These are phyloP conservation scores for Botrytis tulipae DNA, from an alignment of 2,329 filamentous ascomycete genomes.

Conservation along the genomic window DNA sequence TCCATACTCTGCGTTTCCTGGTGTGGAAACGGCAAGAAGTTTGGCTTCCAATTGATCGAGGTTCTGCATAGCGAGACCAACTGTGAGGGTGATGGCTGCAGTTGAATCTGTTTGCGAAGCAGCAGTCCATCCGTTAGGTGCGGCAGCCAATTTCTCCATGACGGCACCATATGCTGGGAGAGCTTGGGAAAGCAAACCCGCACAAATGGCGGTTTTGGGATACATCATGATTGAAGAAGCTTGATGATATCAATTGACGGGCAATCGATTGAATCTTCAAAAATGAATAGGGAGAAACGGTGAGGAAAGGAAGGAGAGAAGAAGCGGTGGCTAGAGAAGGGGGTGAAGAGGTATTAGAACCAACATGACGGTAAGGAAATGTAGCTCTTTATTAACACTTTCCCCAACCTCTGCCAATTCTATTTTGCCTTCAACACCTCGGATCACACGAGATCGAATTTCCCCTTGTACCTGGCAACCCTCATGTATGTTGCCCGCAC, in stretches of 20 bases:
- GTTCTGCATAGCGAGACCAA: slow-evolving; percentile 47
- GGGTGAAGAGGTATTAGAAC: background rate
- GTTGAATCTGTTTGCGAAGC: slow-evolving; percentile 13
- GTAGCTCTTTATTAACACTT: background rate
- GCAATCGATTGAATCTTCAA: background rate
- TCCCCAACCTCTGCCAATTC: background rate
- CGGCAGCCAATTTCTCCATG: slow-evolving; percentile 23
- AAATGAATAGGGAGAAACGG: background rate
- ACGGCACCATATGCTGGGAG: slow-evolving; percentile 11
- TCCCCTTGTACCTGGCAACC: background rate
- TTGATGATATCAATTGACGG: background rate
- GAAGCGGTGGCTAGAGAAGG: background rate
- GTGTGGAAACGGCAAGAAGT: slow-evolving; percentile 47
- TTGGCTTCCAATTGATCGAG: slow-evolving; percentile 46
- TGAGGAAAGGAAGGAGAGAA: background rate
- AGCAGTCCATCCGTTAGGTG: slow-evolving; percentile 28
- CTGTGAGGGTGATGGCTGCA: slow-evolving; percentile 29
- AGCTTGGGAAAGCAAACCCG: slow-evolving; percentile 19
- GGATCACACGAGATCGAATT: background rate
- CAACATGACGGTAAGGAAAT: background rate
- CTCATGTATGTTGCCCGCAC: background rate
- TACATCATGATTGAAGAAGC: slow-evolving; percentile 17
- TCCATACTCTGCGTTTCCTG: slow-evolving; percentile 52
- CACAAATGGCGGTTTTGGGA: slow-evolving; percentile 12
- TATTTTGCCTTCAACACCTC: background rate